These are phyloP conservation scores for Phyllosticta paracitricarpa DNA, from an alignment of 2,329 filamentous ascomycete species.

Conservation along the genomic window DNA sequence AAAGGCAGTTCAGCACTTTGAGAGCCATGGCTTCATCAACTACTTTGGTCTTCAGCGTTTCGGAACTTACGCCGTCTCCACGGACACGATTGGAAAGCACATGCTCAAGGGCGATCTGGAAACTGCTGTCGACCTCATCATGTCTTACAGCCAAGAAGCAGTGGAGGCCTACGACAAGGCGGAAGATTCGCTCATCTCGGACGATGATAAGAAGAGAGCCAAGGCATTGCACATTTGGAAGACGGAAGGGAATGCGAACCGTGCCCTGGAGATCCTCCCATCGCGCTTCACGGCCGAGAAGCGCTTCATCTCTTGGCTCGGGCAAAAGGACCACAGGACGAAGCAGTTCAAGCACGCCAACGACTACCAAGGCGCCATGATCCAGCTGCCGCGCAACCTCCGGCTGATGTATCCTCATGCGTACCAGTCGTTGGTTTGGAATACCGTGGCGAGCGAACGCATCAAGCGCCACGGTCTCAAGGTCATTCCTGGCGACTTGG, in stretches of 20 bases:
- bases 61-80: slow-evolving; percentile 76
- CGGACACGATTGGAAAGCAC: slow-evolving; percentile 72
- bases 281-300: slow-evolving; percentile 72
- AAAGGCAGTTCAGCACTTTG: slow-evolving; percentile 56
- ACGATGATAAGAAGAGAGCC: slow-evolving; percentile 71
- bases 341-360: slow-evolving; percentile 41
- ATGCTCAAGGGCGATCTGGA: slow-evolving; percentile 76
- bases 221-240: slow-evolving; percentile 68
- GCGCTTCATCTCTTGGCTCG: slow-evolving; percentile 68
- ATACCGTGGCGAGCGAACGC: slow-evolving; percentile 69
- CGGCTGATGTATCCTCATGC: slow-evolving; percentile 94
- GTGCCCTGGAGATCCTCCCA: slow-evolving; percentile 61
- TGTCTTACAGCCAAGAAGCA: slow-evolving; percentile 59
- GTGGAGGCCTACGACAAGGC: slow-evolving; percentile 41
- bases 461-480: slow-evolving; percentile 64
- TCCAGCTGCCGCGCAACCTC: slow-evolving; percentile 69
- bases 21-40: slow-evolving; percentile 78
- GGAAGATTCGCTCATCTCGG: slow-evolving; percentile 43
- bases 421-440: slow-evolving; percentile 94
- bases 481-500: slow-evolving; percentile 77
- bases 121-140: slow-evolving; percentile 66
- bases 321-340: slow-evolving; percentile 31
- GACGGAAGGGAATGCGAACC: slow-evolving; percentile 46
- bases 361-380: slow-evolving; percentile 74
- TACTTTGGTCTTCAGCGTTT: slow-evolving; percentile 98